Conservation (phyloP, 108 stramenopile genomes). For the Hondaea fermentalgiana region DNA sequence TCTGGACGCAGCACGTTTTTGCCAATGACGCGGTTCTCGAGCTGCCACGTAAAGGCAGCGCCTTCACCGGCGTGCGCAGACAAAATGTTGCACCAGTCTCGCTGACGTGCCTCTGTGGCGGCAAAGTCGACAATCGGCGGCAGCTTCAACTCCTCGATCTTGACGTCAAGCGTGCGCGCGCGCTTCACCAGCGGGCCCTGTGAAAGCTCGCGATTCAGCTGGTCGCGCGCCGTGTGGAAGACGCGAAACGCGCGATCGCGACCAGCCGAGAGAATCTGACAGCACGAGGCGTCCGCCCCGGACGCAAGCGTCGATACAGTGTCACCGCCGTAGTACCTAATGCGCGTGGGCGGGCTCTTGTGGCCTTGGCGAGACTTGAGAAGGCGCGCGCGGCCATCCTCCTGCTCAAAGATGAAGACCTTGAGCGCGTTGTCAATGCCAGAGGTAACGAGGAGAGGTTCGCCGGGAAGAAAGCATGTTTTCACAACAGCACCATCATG, state of each 20-base stretch:
- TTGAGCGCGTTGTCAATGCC: constrained; percentile 41
- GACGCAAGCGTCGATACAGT: constrained; percentile 37
- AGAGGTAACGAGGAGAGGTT: constrained; percentile 33
- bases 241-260: constrained; percentile 36
- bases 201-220: constrained; percentile 34
- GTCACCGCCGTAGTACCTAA: constrained; percentile 37
- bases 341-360: background rate
- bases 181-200: constrained; percentile 28
- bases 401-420: constrained; percentile 42
- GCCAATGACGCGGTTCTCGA: background rate
- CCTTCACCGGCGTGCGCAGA: constrained; percentile 6
- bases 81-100: constrained; percentile 37
- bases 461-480: constrained; percentile 19
- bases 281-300: constrained; percentile 22
- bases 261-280: constrained; percentile 18
- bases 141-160: constrained; percentile 29
- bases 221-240: constrained; percentile 44
- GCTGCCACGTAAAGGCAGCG: background rate
- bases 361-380: constrained; percentile 31
- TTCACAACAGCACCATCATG: background rate
- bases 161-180: background rate
- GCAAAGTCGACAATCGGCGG: constrained; percentile 38
- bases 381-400: constrained; percentile 37
- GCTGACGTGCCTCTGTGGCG: constrained; percentile 33
- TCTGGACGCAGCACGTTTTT: background rate